Percentiles rank a stretch among this genome's conserved stretches.
Conservation (phyloP, 169 alveolate species). For the Perkinsus marinus region DNA sequence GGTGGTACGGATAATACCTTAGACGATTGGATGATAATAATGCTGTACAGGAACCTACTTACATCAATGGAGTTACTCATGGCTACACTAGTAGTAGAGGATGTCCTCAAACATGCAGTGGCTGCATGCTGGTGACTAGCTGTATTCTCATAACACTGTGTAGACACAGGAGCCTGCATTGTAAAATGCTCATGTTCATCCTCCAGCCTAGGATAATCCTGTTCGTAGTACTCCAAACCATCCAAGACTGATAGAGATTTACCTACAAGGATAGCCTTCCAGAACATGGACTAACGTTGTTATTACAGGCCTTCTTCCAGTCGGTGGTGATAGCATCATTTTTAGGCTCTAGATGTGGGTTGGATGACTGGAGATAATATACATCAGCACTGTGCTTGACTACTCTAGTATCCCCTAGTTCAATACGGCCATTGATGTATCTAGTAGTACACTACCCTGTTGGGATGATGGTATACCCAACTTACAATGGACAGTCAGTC, state of each 20-base stretch:
- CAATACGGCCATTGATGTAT: neutral
- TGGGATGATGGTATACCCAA: neutral
- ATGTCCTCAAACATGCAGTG: neutral
- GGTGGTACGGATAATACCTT: too few relatives aligned
- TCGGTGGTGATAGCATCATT: neutral
- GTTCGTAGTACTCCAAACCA: neutral
- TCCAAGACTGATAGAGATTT: neutral
- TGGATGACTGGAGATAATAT: neutral
- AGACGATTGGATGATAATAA: neutral
- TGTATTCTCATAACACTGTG: neutral
- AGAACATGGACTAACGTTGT: neutral
- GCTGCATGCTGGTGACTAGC: neutral
- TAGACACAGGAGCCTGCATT: neutral
- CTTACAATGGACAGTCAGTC: slow-evolving; percentile 70
- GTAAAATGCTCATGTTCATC: neutral
- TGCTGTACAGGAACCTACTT: neutral
- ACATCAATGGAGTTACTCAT: neutral
- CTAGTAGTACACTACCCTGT: neutral
- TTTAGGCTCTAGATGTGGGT: neutral
- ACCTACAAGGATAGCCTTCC: neutral
- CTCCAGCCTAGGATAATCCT: neutral
- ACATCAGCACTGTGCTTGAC: neutral
- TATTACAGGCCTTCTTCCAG: neutral
- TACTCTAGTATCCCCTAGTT: neutral
- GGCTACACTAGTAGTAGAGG: neutral